Evolutionary conservation across 1,284 basidiomycete genomes (phyloP).

Genomic region (Pascua sp.): DNA sequence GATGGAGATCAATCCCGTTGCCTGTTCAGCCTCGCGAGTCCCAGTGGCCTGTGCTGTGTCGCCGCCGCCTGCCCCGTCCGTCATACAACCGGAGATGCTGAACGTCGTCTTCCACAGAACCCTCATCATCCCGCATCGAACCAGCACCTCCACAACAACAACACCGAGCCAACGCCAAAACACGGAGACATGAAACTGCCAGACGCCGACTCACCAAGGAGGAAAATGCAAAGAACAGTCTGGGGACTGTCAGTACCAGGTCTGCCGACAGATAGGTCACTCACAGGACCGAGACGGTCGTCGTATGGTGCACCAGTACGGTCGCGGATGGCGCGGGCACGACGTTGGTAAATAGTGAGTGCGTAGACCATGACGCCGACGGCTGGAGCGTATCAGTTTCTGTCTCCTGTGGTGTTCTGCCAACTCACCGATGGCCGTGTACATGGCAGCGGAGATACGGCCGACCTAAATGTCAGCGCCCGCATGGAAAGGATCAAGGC

Average conservation of each 20-base stretch:
- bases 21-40: too few relatives aligned
- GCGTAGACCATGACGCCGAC: conserved; percentile 97
- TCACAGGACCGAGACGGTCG: conserved; percentile 80
- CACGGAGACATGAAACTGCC: neutral
- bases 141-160: too few relatives aligned
- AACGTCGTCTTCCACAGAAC: too few relatives aligned
- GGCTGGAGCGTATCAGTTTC: conserved; percentile 55
- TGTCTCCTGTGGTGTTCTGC: neutral
- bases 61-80: too few relatives aligned
- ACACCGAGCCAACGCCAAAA: too few relatives aligned
- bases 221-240: conserved; percentile 80
- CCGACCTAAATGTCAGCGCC: conserved; percentile 33
- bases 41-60: too few relatives aligned
- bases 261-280: conserved; percentile 33
- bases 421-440: conserved; percentile 48
- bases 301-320: conserved; percentile 95
- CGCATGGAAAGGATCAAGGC: too few relatives aligned
- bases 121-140: too few relatives aligned
- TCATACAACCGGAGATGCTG: too few relatives aligned
- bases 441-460: conserved; percentile 50
- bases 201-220: conserved; percentile 62
- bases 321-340: conserved; percentile 85
- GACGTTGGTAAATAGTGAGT: conserved; percentile 91
- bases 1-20: too few relatives aligned
- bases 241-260: conserved; percentile 40